phyloP scores from a whole-genome alignment of 176 grass and related monocot species.

The Cymbopogon citratus region DNA sequence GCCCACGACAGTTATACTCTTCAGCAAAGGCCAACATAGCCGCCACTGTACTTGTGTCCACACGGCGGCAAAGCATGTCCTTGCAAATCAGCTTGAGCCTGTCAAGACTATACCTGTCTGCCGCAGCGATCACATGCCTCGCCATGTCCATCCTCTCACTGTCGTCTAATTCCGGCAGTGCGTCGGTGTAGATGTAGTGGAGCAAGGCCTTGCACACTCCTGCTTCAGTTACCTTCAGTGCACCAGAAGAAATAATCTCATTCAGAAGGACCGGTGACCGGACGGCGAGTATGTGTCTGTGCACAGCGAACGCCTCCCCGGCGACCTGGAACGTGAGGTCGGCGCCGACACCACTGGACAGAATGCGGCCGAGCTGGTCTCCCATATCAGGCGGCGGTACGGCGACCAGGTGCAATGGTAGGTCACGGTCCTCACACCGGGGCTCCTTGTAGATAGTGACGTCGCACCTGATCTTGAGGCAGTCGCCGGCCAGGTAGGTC shows the following conservation, averaged over 20 bases:
- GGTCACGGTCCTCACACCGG: not conserved
- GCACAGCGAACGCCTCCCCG: not conserved
- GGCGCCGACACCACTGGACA: not conserved
- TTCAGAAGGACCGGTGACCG: not conserved
- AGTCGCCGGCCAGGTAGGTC: not conserved
- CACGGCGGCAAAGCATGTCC: not conserved
- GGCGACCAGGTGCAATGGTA: not conserved
- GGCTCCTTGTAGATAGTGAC: not conserved
- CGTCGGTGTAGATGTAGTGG: not conserved
- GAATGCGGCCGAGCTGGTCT: not conserved
- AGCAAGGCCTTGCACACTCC: not conserved
- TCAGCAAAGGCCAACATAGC: not conserved
- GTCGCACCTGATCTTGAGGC: not conserved
- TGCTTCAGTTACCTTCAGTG: too few species aligned
- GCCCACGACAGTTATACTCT: not conserved
- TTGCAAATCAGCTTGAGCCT: not conserved
- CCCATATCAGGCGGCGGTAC: not conserved
- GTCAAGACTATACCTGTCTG: not conserved
- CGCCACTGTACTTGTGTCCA: not conserved
- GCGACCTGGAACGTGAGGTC: not conserved
- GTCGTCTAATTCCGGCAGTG: not conserved
- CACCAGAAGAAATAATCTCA: not conserved
- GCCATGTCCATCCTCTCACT: not conserved
- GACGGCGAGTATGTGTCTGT: not conserved
- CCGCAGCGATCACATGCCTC: not conserved